phyloP scores from a whole-genome alignment of 1,284 basidiomycete species.

The Bondarzewia mesenterica region DNA sequence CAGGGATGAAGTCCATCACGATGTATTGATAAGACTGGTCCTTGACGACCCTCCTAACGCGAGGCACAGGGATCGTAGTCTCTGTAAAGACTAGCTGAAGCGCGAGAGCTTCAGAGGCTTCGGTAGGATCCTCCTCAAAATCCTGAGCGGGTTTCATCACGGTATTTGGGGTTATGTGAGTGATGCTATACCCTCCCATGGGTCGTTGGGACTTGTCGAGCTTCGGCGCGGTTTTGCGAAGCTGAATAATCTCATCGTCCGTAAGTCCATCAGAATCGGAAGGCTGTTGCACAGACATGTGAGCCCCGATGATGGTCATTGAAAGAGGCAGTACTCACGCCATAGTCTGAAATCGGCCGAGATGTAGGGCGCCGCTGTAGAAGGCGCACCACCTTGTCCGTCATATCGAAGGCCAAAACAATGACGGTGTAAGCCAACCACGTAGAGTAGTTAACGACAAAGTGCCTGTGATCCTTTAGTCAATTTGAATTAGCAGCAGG shows the following conservation, averaged over 20 bases:
- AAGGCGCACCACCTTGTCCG: too few relatives aligned
- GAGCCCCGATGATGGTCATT: too few relatives aligned
- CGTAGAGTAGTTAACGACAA: too few relatives aligned
- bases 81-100: constrained; percentile 13
- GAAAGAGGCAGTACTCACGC: too few relatives aligned
- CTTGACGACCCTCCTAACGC: constrained; percentile 13
- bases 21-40: constrained; percentile 8
- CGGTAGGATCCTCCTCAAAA: background rate
- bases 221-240: background rate
- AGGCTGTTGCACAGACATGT: too few relatives aligned
- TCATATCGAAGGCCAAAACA: too few relatives aligned
- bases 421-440: too few relatives aligned
- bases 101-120: constrained; percentile 13
- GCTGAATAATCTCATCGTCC: background rate
- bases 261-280: too few relatives aligned
- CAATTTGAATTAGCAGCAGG: too few relatives aligned
- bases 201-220: background rate
- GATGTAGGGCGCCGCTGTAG: too few relatives aligned
- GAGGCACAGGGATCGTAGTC: constrained; percentile 19
- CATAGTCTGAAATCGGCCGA: too few relatives aligned
- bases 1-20: constrained; percentile 20
- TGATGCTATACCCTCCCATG: background rate
- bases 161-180: background rate
- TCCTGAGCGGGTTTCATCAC: background rate
- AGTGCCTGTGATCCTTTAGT: too few relatives aligned